Evolutionary conservation across 129 eudicot species (phyloP), one percentile per base, ranked within the genome.

Genomic region (Scalesia atractyloides): DNA sequence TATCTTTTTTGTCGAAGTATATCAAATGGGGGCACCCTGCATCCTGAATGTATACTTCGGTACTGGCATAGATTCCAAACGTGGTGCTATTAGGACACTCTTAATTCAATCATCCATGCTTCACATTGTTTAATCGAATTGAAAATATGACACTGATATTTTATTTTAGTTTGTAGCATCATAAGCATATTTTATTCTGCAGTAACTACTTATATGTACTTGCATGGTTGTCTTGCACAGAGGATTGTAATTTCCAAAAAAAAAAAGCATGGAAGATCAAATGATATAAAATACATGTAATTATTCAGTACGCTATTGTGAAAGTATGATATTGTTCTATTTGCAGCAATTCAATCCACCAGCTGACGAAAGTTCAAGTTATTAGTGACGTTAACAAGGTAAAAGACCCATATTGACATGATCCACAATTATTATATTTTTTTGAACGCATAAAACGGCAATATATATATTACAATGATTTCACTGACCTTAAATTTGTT

Each of bases 341-440:
- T 70, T 58, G 15, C 12, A 7, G 9, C 19, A 57, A n/a, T 20
- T 30, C 46, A 43, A 24, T 9, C 34, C 97, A 94, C 72, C 96
- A 94, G 76, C 87, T 94, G 82, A 83, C 84, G 88, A 90, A 84
- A 72, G 77, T 90, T 71, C 97, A 88, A 81, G 70, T 82, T 74
- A 93, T 94, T 68, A 90, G 5, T 24, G 96, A 90, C 36, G 89
- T 87, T 70, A 94, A 90, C 82, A 87, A 94, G 96, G 97, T 94
- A 76, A 64, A 61, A 60, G n/a, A 37, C 66, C 8, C 22, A 64
- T 62, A 11, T 49, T 49, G 9, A 18, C 13, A 15, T 47, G 14
- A 7, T 61, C 44, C 48, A 7, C 18, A 41, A 37, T 37, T n/a
- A 18, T 57, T 50, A 61, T 49, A 11, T 10, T 41, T 62, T 47